These are phyloP conservation scores for Solanum habrochaites DNA, from an alignment of 257 asterid genomes.

Conservation along the genomic window DNA sequence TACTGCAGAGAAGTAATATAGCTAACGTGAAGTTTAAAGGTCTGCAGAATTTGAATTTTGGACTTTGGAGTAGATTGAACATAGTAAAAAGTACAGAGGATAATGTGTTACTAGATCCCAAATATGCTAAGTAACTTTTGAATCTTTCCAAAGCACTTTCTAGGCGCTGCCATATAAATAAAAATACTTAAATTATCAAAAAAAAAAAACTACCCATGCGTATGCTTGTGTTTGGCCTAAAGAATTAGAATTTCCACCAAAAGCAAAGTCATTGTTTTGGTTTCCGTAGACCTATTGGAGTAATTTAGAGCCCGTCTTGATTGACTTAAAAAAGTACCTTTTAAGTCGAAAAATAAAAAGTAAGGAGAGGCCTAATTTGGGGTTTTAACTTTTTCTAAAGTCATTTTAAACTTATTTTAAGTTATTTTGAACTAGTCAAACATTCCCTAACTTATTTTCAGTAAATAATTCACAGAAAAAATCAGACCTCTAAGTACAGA, in stretches of 20 bases:
- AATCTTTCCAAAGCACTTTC: neutral
- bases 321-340: neutral
- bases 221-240: neutral
- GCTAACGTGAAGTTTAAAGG: neutral
- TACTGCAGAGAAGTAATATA: neutral
- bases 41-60: neutral
- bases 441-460: neutral
- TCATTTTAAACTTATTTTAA: neutral
- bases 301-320: neutral
- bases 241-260: neutral
- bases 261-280: neutral
- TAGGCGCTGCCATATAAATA: neutral
- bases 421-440: neutral
- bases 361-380: neutral
- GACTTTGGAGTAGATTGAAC: neutral
- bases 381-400: too few relatives aligned
- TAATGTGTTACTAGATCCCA: neutral
- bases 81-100: neutral
- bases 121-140: neutral
- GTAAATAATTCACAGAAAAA: neutral
- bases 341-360: neutral
- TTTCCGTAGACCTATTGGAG: neutral
- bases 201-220: neutral
- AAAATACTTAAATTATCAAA: neutral
- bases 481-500: neutral